Conservation (phyloP, 768 basidiomycete genomes). For the Rubroboletus satanas region DNA sequence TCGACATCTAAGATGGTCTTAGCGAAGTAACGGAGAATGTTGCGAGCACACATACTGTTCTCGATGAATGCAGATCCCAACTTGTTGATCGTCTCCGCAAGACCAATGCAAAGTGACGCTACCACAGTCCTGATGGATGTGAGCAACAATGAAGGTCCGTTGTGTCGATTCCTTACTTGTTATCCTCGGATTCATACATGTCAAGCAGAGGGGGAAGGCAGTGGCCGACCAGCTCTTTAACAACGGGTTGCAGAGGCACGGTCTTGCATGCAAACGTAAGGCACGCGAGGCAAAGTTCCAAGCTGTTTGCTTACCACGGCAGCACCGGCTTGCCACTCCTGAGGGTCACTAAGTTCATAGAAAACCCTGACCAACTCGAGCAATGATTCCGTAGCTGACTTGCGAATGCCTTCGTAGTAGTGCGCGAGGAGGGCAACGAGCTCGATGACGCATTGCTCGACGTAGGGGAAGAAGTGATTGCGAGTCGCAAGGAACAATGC, state of each 20-base stretch:
- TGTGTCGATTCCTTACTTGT: constrained; percentile 68
- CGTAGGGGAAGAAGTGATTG: constrained; percentile 83
- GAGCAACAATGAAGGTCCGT: constrained; percentile 9
- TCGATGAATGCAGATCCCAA: constrained; percentile 86
- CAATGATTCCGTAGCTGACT: constrained; percentile 84
- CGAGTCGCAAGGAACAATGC: constrained; percentile 82
- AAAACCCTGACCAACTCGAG: constrained; percentile 87
- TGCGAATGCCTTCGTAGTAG: constrained; percentile 97
- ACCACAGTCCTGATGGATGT: constrained; percentile 67
- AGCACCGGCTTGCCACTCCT: constrained; percentile 79
- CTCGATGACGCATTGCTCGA: constrained; percentile 77
- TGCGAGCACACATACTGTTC: constrained; percentile 49
- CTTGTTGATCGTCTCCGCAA: constrained; percentile 89
- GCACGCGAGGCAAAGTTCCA: background rate
- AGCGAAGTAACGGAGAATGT: background rate
- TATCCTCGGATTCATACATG: constrained; percentile 92
- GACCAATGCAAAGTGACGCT: constrained; percentile 78
- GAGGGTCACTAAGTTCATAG: constrained; percentile 80
- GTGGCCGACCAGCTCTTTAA: constrained; percentile 76
- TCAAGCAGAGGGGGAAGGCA: constrained; percentile 73
- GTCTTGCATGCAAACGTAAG: constrained; percentile 29
- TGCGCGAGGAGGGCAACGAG: constrained; percentile 79
- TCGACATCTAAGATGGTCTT: constrained; percentile 55
- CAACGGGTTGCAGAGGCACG: constrained; percentile 56
- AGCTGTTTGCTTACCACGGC: constrained; percentile 45